These are phyloP conservation scores for Luffa aegyptiaca DNA, from an alignment of 306 rosid genomes.

Conservation along the genomic window DNA sequence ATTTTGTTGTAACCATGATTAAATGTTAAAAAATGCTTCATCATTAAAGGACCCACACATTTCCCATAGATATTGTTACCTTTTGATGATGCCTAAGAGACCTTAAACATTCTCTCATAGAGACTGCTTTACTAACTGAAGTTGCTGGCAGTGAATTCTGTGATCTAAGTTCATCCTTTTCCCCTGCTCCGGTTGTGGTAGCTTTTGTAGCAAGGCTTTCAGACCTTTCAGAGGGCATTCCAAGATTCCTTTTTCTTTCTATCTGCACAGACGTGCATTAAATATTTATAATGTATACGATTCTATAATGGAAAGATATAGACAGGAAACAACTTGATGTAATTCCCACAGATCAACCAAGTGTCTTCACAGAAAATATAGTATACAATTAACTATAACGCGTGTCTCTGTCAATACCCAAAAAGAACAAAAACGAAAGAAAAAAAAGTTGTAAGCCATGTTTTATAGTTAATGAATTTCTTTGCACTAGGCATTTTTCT, in stretches of 20 bases:
- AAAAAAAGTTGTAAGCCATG: neutral
- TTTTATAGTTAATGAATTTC: neutral
- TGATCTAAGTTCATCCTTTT: constrained; percentile 29
- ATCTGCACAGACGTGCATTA: constrained; percentile 27
- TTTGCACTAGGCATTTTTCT: neutral
- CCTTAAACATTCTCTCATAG: constrained; percentile 87
- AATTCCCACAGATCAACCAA: neutral
- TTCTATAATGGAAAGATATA: neutral
- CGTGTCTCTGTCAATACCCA: neutral
- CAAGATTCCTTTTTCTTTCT: constrained; percentile 38
- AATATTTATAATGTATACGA: neutral
- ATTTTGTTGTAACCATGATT: neutral
- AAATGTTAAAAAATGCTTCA: neutral
- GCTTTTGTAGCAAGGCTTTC: constrained; percentile 18
- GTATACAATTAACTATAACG: neutral
- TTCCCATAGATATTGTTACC: constrained; percentile 33
- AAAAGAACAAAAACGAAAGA: neutral
- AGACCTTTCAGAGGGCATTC: constrained; percentile 29
- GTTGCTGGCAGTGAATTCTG: constrained; percentile 64
- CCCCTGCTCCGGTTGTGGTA: constrained; percentile 4
- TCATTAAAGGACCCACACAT: neutral
- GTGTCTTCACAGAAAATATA: neutral
- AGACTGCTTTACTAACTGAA: constrained; percentile 77
- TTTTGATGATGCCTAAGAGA: constrained; percentile 85
- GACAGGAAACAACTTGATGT: neutral